Conservation (phyloP, 345 rosid species). For the Mercurialis annua region DNA sequence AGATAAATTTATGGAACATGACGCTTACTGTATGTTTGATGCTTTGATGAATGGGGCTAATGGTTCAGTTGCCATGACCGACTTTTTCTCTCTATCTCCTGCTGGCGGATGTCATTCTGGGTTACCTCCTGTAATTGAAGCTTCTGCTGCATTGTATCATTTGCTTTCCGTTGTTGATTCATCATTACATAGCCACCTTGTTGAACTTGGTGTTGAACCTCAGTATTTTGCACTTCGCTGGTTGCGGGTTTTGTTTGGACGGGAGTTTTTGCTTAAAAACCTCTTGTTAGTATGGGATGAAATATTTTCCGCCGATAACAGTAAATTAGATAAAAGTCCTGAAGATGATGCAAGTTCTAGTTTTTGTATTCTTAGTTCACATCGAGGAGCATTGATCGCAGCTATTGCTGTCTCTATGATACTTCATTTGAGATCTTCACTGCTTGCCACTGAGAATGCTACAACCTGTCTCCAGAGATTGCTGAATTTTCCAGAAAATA, state of each 20-base stretch:
- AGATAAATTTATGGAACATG: constrained; percentile 97
- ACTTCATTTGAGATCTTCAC: constrained; percentile 72
- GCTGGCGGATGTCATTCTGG: constrained; percentile 51
- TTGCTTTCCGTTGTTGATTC: constrained; percentile 74
- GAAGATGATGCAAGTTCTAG: constrained; percentile 34
- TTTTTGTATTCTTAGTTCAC: constrained; percentile 57
- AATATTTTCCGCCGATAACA: constrained; percentile 71
- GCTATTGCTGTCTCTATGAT: constrained; percentile 87
- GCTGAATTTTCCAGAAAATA: constrained; percentile 70
- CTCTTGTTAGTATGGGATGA: constrained; percentile 91
- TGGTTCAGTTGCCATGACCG: constrained; percentile 83
- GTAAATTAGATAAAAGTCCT: constrained; percentile 24
- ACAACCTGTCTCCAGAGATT: constrained; percentile 89
- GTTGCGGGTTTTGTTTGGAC: constrained; percentile 89
- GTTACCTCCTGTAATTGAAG: constrained; percentile 84
- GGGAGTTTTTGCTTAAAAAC: constrained; percentile 75
- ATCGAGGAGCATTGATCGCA: constrained; percentile 69
- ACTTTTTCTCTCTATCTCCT: constrained; percentile 64
- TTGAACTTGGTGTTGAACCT: constrained; percentile 93
- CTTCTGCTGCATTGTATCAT: constrained; percentile 76
- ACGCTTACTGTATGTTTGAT: constrained; percentile 96
- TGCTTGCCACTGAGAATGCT: constrained; percentile 88
- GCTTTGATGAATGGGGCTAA: constrained; percentile 77
- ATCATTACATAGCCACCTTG: constrained; percentile 80
- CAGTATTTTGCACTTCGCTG: constrained; percentile 96